Evolutionary conservation across 2,329 filamentous ascomycete genomes (phyloP), one percentile per base, ranked within the genome.

Genomic region (Coniochaeta prunicola): DNA sequence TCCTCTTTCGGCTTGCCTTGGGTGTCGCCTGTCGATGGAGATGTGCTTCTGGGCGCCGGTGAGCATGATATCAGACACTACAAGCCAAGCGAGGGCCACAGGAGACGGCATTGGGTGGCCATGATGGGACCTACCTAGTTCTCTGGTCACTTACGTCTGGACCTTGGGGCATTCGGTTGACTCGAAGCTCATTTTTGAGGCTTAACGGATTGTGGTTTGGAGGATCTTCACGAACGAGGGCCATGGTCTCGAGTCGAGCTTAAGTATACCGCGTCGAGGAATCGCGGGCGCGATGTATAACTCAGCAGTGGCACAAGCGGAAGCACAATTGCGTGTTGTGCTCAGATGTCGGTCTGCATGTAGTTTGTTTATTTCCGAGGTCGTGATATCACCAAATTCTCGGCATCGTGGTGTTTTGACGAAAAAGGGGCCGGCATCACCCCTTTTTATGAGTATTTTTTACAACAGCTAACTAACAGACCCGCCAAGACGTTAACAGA

Each of bases 121-220:
- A 21, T 33, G 53, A 55, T 34, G 21, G 45, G 45, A 50, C 53
- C 33, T 55, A 55, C 53, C 28, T 55, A 31, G 28, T 55, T 36
- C 53, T 55, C 19, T 34, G 30, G 33, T 55, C 53, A 19, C 53
- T 55, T 36, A 34, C 30, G 53, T 33, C 28, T 34, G 53, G 53
- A 55, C 53, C 53, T 55, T 24, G 53, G 53, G 53, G 53, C 53
- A 55, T 55, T 55, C 53, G 53, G 53, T 24, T 33, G 53, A 24
- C 53, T 33, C 28, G 30, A 55, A 55, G 30, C 53, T 55, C 53
- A 34, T 55, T 5, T 36, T 34, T 21, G 30, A 55, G 36, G 53
- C 53, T 55, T 36, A 24, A 36, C 17, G 17, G 53, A 34, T 36
- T 30, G 13, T 55, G 53, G 4, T 55, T 55, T 33, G 28, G 53